phyloP scores from a whole-genome alignment of 2,329 filamentous ascomycete genomes.

The Neocucurbitaria cava region DNA sequence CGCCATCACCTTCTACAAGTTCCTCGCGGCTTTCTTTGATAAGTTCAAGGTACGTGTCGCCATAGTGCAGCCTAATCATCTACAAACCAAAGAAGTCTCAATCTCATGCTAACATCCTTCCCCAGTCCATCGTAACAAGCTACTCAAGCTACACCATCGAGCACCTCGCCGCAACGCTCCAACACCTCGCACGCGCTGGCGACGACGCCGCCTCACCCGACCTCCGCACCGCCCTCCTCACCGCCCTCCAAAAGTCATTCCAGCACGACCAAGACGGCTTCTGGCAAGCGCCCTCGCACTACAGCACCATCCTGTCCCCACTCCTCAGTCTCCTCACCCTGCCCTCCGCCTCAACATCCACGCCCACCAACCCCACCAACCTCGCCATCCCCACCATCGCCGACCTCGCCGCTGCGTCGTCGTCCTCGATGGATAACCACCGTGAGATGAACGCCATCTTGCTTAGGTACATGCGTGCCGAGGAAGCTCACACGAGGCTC shows the following conservation, averaged over 20 bases:
- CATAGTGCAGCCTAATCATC: too few relatives aligned
- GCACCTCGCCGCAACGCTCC: constrained; percentile 70
- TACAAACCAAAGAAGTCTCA: constrained; percentile 8
- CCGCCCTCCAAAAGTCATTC: constrained; percentile 77
- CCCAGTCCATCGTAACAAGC: constrained; percentile 83
- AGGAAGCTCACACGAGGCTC: constrained; percentile 74
- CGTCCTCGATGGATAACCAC: constrained; percentile 86
- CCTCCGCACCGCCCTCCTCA: constrained; percentile 74
- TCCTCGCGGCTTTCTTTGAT: constrained; percentile 80
- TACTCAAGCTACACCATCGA: constrained; percentile 89
- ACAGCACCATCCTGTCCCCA: constrained; percentile 72
- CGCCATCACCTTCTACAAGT: constrained; percentile 79
- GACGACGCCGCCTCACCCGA: constrained; percentile 60
- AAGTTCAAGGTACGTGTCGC: constrained; percentile 70
- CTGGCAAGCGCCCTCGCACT: constrained; percentile 92
- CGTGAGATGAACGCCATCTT: constrained; percentile 84
- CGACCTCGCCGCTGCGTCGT: constrained; percentile 77
- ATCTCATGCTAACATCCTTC: constrained; percentile 18
- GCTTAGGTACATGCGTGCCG: constrained; percentile 78
- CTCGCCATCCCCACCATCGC: constrained; percentile 75
- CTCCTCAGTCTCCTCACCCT: constrained; percentile 68
- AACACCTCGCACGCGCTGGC: constrained; percentile 46
- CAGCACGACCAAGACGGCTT: constrained; percentile 93
- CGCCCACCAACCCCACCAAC: constrained; percentile 50
- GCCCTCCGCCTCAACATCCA: constrained; percentile 16